Conservation (phyloP, 805 yeast genomes). For the Cyberlindnera maclurae region DNA sequence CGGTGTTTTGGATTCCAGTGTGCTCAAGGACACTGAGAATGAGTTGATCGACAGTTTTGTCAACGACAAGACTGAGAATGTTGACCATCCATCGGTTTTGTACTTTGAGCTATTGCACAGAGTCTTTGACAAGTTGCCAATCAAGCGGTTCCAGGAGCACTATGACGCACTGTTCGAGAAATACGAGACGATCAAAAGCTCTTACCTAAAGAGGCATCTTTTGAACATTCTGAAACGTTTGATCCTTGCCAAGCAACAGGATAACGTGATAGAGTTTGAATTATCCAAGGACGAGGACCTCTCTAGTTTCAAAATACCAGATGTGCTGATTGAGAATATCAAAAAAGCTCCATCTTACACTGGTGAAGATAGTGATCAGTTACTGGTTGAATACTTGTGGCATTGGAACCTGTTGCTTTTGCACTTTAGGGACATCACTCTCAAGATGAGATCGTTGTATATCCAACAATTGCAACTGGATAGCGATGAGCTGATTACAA, state of each 20-base stretch:
- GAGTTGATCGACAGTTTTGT: constrained; percentile 38
- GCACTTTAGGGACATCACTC: constrained; percentile 59
- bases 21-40: constrained; percentile 28
- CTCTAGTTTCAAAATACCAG: constrained; percentile 23
- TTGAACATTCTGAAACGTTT: constrained; percentile 32
- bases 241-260: constrained; percentile 46
- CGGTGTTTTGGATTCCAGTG: constrained; percentile 24
- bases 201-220: constrained; percentile 38
- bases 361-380: constrained; percentile 31
- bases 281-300: constrained; percentile 31
- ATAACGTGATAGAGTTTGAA: constrained; percentile 54
- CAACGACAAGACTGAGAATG: constrained; percentile 16
- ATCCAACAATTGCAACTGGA: constrained; percentile 44
- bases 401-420: constrained; percentile 59
- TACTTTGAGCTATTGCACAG: constrained; percentile 32
- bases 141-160: constrained; percentile 26
- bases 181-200: constrained; percentile 23
- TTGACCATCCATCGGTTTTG: constrained; percentile 27
- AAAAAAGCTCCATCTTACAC: constrained; percentile 26
- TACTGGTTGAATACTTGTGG: constrained; percentile 45
- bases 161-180: constrained; percentile 30
- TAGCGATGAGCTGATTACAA: constrained; percentile 36
- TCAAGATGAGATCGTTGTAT: constrained; percentile 54
- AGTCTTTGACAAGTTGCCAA: constrained; percentile 25
- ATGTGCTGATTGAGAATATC: constrained; percentile 31